A percentile compares a stretch with the other conserved stretches of the same genome.
These are phyloP conservation scores for Trichoderma sp. DNA, from an alignment of 2,329 filamentous ascomycete genomes.

Conservation along the genomic window DNA sequence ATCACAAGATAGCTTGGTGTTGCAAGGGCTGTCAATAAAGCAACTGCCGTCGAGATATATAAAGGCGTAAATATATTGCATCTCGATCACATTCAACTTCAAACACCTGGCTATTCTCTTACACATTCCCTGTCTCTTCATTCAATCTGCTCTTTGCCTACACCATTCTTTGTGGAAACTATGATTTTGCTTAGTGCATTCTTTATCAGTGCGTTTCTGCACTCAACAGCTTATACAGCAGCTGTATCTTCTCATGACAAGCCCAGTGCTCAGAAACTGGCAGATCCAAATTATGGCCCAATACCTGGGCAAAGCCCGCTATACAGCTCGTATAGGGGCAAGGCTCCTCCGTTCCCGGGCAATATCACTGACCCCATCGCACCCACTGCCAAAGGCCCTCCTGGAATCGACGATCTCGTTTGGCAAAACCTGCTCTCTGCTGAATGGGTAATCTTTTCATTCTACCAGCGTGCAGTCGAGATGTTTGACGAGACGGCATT, in stretches of 20 bases:
- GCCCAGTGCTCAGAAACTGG: not conserved
- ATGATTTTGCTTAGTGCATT: not conserved
- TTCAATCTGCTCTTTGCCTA: not conserved
- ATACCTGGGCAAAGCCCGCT: not conserved
- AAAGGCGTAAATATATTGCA: not conserved
- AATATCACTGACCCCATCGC: not conserved
- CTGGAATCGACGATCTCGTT: not conserved
- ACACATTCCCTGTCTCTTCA: not conserved
- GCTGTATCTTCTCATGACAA: not conserved
- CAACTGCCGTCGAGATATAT: not conserved
- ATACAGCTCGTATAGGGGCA: constrained; percentile 6
- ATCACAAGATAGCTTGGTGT: not conserved
- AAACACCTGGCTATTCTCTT: not conserved
- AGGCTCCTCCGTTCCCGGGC: not conserved
- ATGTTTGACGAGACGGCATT: not conserved
- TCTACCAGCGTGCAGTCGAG: not conserved
- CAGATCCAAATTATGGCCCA: not conserved
- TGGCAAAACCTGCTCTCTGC: constrained; percentile 10
- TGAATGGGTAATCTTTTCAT: constrained; percentile 9
- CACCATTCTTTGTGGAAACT: not conserved
- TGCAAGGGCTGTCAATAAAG: not conserved
- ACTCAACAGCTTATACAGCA: not conserved
- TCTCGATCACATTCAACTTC: not conserved
- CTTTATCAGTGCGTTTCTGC: not conserved
- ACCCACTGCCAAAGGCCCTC: constrained; percentile 4